Percentiles rank a stretch among this genome's conserved stretches.
phyloP scores from a whole-genome alignment of 495 filamentous ascomycete genomes.

The Xeromyces bisporus region DNA sequence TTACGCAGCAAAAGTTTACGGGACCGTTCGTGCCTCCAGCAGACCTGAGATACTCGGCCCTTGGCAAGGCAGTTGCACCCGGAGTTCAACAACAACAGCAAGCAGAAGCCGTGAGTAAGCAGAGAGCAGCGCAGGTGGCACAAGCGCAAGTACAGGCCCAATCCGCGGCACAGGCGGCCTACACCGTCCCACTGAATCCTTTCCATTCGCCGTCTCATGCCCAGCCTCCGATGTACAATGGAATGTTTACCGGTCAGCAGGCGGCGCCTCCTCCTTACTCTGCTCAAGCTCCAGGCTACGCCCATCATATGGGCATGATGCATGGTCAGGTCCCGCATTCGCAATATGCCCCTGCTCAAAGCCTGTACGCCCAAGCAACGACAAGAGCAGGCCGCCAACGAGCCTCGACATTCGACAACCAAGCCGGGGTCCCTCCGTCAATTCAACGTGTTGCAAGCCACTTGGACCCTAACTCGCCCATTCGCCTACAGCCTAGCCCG shows the following conservation, averaged over 20 bases:
- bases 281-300: constrained; percentile 47
- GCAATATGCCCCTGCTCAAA: constrained; percentile 51
- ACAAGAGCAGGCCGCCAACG: constrained; percentile 71
- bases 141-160: constrained; percentile 47
- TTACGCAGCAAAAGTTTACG: constrained; percentile 94
- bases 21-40: constrained; percentile 94
- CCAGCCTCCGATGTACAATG: constrained; percentile 56
- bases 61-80: constrained; percentile 75
- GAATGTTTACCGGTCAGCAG: constrained; percentile 61
- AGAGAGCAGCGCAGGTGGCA: constrained; percentile 50
- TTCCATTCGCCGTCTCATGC: constrained; percentile 32
- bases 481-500: constrained; percentile 85
- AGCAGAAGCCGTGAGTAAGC: constrained; percentile 79
- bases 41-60: constrained; percentile 74
- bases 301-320: constrained; percentile 60
- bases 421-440: constrained; percentile 76
- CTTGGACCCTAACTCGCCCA: constrained; percentile 87
- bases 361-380: constrained; percentile 74
- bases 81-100: constrained; percentile 96
- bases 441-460: constrained; percentile 96
- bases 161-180: constrained; percentile 31
- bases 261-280: constrained; percentile 77
- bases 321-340: constrained; percentile 50
- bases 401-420: constrained; percentile 89
- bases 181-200: constrained; percentile 44